These are phyloP conservation scores for Mortierella claussenii DNA, from an alignment of 192 early-diverging fungal genomes.

Conservation along the genomic window DNA sequence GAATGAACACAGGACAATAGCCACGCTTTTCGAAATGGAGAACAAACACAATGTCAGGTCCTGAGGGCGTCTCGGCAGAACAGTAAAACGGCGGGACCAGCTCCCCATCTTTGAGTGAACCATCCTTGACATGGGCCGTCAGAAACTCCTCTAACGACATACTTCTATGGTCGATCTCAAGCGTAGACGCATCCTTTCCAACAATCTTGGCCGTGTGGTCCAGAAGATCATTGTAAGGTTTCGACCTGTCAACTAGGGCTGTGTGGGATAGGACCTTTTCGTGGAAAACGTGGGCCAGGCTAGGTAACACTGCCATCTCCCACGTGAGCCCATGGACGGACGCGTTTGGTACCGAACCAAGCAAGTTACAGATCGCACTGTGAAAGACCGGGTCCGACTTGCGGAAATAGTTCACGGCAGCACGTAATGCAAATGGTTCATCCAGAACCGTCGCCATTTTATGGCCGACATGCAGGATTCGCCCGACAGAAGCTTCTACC, in stretches of 20 bases:
- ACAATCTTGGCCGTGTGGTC: slow-evolving; percentile 4
- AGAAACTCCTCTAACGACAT: slow-evolving; percentile 22
- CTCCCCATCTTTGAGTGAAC: slow-evolving; percentile 6
- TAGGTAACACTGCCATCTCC: slow-evolving; percentile 12
- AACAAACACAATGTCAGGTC: slow-evolving; percentile 28
- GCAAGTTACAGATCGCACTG: slow-evolving; percentile 2
- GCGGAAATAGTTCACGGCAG: slow-evolving; percentile 22
- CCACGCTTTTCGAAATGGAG: slow-evolving; percentile 13
- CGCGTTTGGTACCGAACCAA: not conserved
- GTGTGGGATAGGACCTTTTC: slow-evolving; percentile 12
- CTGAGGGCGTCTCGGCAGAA: slow-evolving; percentile 4
- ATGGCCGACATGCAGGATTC: not conserved
- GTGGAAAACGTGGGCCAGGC: slow-evolving; percentile 22
- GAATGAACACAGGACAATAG: slow-evolving; percentile 23
- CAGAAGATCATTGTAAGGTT: slow-evolving; percentile 10
- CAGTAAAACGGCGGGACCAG: slow-evolving; percentile 18
- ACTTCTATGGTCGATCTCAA: slow-evolving; percentile 5
- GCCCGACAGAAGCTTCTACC: slow-evolving; percentile 26
- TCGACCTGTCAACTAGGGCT: too few species aligned
- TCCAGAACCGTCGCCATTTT: slow-evolving; percentile 4
- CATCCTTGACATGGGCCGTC: slow-evolving; percentile 8
- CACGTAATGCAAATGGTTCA: slow-evolving; percentile 24
- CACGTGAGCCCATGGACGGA: slow-evolving; percentile 14
- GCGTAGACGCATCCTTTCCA: not conserved
- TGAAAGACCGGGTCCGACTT: slow-evolving; percentile 12